phyloP scores from a whole-genome alignment of 2,329 filamentous ascomycete species.

The Phyllosticta paracitricarpa region DNA sequence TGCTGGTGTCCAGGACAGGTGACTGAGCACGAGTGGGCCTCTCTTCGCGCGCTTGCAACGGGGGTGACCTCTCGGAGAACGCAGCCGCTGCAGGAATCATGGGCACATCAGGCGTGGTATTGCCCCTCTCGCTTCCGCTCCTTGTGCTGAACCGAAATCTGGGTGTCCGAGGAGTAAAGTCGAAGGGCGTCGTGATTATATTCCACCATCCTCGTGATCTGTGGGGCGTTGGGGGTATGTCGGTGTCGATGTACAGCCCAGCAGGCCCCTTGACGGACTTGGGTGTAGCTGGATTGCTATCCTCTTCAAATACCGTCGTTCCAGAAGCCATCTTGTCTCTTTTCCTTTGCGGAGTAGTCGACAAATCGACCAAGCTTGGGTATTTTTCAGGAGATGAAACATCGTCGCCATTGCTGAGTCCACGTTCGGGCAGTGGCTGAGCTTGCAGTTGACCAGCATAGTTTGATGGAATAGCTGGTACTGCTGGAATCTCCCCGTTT shows the following conservation, averaged over 20 bases:
- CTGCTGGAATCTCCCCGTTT: slow-evolving; percentile 40
- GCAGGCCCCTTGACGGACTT: slow-evolving; percentile 6
- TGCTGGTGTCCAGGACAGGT: not conserved
- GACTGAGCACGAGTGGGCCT: not conserved
- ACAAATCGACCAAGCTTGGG: not conserved
- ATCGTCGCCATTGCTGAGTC: not conserved
- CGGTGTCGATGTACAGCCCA: slow-evolving; percentile 29
- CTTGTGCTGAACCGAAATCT: slow-evolving; percentile 25
- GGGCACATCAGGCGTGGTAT: slow-evolving; percentile 25
- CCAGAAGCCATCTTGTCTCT: slow-evolving; percentile 38
- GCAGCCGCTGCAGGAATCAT: slow-evolving; percentile 16
- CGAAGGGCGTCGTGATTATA: slow-evolving; percentile 61
- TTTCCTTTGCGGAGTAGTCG: not conserved
- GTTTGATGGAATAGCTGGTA: slow-evolving; percentile 17
- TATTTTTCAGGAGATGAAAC: not conserved
- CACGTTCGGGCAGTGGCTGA: not conserved
- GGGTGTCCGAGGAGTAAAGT: slow-evolving; percentile 23
- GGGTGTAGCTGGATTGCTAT: slow-evolving; percentile 33
- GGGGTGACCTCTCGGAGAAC: not conserved
- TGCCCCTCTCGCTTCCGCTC: slow-evolving; percentile 12
- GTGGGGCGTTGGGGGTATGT: slow-evolving; percentile 41
- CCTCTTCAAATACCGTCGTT: slow-evolving; percentile 62
- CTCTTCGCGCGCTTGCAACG: not conserved
- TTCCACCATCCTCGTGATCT: slow-evolving; percentile 69
- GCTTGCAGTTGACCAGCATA: not conserved